Evolutionary conservation across 305 asterid species (phyloP), one percentile per base, ranked within the genome.

Genomic region (Rubia occidens): DNA sequence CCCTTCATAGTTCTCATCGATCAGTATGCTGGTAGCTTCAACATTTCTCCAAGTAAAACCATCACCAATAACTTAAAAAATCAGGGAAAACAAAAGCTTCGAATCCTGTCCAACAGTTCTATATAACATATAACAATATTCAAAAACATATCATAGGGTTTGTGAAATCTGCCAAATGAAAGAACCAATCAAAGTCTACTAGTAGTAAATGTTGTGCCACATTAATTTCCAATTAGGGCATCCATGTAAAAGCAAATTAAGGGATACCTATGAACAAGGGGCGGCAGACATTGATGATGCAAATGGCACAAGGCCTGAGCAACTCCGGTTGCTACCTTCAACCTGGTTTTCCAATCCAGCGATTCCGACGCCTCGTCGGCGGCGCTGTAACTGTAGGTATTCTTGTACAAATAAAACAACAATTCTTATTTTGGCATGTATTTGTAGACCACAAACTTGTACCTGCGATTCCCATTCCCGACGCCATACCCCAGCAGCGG

Each of bases 1-100:
- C 66, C 88, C 96, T 81, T 89, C 95, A 39, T 78, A 89, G 74
- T 82, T 85, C 71, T 91, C 95, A 62, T 91, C 98, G 63, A 91
- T 95, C 74, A 91, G 87, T 80, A 91, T 82, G 78, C 97, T 89
- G 80, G 94, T 87, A 44, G 96, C 89, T 89, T 88, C 90, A 71
- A 91, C 76, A 78, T 91, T 94, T 87, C 97, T 91, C 77, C 68
- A 69, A 65, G 42, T 62, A 8, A 44, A 42, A 65, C 67, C 76
- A 62, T n/a, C n/a, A n/a, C n/a, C n/a, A n/a, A n/a, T n/a, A n/a
- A n/a, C n/a, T n/a, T n/a, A n/a, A n/a, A n/a, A n/a, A n/a, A n/a
- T n/a, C n/a, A n/a, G n/a, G n/a, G n/a, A n/a, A n/a, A n/a, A n/a
- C n/a, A n/a, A n/a, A n/a, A n/a, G n/a, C n/a, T n/a, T n/a, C n/a